phyloP scores from a whole-genome alignment of 495 filamentous ascomycete species.

The Cladorrhinum samala region DNA sequence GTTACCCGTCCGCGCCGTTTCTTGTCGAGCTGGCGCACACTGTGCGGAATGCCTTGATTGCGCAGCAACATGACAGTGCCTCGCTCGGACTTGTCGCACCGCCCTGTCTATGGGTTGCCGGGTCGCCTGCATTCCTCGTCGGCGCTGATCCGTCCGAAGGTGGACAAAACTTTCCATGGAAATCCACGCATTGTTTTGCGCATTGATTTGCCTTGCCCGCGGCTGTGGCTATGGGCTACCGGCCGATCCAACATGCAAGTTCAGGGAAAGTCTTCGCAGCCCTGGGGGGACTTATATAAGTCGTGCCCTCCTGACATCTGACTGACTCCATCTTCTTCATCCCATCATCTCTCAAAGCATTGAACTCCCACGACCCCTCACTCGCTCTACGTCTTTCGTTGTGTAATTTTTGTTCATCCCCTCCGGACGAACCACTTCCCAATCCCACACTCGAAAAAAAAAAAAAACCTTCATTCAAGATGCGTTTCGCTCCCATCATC shows the following conservation, averaged over 20 bases:
- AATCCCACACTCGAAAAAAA: no score
- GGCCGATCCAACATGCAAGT: not conserved
- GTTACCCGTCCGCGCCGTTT: not conserved
- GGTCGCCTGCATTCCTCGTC: not conserved
- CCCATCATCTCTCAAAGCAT: no score
- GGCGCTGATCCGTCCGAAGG: not conserved
- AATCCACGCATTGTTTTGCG: not conserved
- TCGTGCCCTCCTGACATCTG: no score
- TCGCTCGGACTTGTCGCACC: not conserved
- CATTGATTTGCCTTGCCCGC: not conserved
- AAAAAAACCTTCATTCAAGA: no score
- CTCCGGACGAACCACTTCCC: conserved; percentile 3
- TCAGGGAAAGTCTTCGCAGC: no score
- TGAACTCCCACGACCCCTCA: no score
- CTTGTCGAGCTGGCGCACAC: no score
- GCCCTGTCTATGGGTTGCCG: not conserved
- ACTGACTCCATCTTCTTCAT: no score
- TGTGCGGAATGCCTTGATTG: no score
- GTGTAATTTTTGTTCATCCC: not conserved
- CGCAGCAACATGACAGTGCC: not conserved
- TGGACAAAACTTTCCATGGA: not conserved
- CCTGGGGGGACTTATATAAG: no score
- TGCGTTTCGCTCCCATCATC: conserved; percentile 23
- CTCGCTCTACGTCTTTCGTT: no score
- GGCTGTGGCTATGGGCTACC: not conserved